Percentiles rank a stretch among this genome's conserved stretches.
phyloP scores from a whole-genome alignment of 371 early-diverging fungal species.

The Ecytonucleospora hepatopenaei region DNA sequence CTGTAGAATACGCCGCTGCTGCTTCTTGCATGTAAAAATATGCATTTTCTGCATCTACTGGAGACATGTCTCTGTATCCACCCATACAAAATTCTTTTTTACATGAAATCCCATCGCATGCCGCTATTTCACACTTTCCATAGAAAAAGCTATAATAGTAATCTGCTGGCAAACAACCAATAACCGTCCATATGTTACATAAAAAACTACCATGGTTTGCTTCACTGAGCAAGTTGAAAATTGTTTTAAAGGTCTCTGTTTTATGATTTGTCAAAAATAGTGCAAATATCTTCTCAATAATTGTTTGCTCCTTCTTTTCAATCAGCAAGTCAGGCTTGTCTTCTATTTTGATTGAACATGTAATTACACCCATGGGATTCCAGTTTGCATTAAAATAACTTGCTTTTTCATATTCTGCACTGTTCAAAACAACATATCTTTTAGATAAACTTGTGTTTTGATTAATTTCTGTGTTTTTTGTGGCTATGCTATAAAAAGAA shows the following conservation, averaged over 20 bases:
- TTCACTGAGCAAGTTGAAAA: slow-evolving; percentile 4
- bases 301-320: background rate
- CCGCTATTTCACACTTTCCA: background rate
- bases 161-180: slow-evolving; percentile 10
- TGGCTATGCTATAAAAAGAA: background rate
- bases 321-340: background rate
- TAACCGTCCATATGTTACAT: slow-evolving; percentile 6
- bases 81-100: slow-evolving; percentile 5
- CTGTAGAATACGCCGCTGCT: slow-evolving; percentile 5
- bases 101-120: slow-evolving; percentile 1
- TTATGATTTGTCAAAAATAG: background rate
- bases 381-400: background rate
- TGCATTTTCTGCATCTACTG: background rate
- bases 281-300: background rate
- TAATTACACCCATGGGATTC: background rate
- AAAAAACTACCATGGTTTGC: slow-evolving; percentile 2
- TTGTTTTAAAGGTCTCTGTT: background rate
- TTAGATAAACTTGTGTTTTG: too few species aligned
- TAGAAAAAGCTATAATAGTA: slow-evolving; percentile 6
- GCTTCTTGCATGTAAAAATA: slow-evolving; percentile 1
- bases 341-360: background rate
- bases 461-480: background rate
- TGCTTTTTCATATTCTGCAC: background rate
- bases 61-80: slow-evolving; percentile 3
- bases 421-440: background rate